Evolutionary conservation across 2,329 filamentous ascomycete genomes (phyloP), one percentile per base, ranked within the genome.

Genomic region (Pseudogymnoascus sp.): DNA sequence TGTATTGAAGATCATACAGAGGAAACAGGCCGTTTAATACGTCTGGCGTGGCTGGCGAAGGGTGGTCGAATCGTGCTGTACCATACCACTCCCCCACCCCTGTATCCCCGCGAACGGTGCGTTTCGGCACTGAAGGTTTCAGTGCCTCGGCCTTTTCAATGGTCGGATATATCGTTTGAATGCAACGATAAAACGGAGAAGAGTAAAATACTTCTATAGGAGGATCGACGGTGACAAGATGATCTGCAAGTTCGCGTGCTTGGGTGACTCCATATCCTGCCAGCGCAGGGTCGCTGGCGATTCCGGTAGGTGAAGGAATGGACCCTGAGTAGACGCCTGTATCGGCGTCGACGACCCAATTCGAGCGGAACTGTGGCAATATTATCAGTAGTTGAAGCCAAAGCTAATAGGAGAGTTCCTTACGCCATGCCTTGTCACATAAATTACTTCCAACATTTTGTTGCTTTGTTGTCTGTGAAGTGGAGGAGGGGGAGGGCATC

Each of bases 11-110:
- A 54, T 82, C 71, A 67, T 77, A 79, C 31, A 68, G 66, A 5
- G 87, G 86, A 74, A 96, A 96, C 67, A 91, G 82, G 19, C 75
- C 75, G 66, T 83, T 82, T 66, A 99, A 81, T 36, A 83, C 78
- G 28, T 80, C 71, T 13, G 87, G 78, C 3, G 83, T 77, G 2
- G 92, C 90, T 2, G 93, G 92, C 14, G 83, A 81, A 0, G 95
- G 95, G 72, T 98, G 95, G 63, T 90, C 83, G 76, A 96, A 97
- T 65, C 86, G 86, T 14, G 93, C 92, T 60, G 85, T 82, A 25
- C 95, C 95, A 75, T 95, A 98, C 89, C 95, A 98, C 79, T 99
- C 95, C 66, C 90, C 88, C 41, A 87, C 71, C 11, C 84, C 84
- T 64, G 79, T 77, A 69, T 88, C 85, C 60, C 80, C 81, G 37